Percentiles rank a stretch among this genome's conserved stretches.
Evolutionary conservation across 345 rosid species (phyloP).

Genomic region (Leavenworthia alabamica): DNA sequence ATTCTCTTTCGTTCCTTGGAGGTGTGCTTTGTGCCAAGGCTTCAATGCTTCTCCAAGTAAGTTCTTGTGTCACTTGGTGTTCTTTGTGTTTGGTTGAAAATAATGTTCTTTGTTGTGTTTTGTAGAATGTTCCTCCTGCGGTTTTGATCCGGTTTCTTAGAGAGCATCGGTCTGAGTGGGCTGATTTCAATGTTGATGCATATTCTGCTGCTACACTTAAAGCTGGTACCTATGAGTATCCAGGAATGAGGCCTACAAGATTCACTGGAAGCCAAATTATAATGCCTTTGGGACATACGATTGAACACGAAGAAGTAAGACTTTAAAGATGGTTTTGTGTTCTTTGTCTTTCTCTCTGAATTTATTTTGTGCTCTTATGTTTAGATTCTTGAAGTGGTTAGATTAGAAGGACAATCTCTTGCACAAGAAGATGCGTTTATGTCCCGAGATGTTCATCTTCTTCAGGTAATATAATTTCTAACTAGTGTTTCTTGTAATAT

Average conservation of each 20-base stretch:
- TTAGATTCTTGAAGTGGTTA: conserved; percentile 86
- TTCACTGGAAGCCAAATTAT: conserved; percentile 91
- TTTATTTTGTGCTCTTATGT: not conserved
- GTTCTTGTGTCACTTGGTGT: not conserved
- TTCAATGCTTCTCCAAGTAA: conserved; percentile 91
- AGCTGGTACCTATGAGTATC: conserved; percentile 67
- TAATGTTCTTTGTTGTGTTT: too few relatives aligned
- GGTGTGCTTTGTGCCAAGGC: conserved; percentile 96
- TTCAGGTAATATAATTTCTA: too few relatives aligned
- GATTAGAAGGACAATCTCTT: conserved; percentile 89
- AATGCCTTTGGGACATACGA: conserved; percentile 94
- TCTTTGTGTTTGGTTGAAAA: too few relatives aligned
- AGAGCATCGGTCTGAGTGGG: conserved; percentile 99
- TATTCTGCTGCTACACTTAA: conserved; percentile 82
- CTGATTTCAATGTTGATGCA: conserved; percentile 92
- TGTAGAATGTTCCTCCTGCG: conserved; percentile 87
- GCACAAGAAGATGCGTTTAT: conserved; percentile 83
- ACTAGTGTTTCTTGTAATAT: too few relatives aligned
- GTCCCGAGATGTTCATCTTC: conserved; percentile 81
- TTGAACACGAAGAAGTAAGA: conserved; percentile 93
- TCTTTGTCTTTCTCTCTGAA: too few relatives aligned
- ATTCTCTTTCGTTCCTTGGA: conserved; percentile 58
- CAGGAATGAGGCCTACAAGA: conserved; percentile 85
- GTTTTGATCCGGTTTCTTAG: conserved; percentile 81
- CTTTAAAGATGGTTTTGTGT: too few relatives aligned